Evolutionary conservation across 2,329 filamentous ascomycete genomes (phyloP).

Genomic region (Pyrenochaeta sp.): DNA sequence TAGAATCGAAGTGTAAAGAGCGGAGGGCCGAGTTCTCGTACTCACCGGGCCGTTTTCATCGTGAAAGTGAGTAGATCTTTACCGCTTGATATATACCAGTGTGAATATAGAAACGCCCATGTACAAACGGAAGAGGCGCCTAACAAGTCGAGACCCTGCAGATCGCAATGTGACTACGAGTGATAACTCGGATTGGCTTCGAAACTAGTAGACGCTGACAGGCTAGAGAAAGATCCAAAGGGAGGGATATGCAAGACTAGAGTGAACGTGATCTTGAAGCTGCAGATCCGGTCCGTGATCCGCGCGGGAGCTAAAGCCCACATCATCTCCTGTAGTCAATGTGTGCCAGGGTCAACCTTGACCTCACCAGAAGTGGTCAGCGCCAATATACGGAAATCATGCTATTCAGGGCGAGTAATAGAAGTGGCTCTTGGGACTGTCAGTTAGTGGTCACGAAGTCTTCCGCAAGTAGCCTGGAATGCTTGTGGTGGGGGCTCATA

Average conservation of each 20-base stretch:
- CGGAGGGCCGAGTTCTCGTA: not conserved
- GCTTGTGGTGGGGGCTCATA: not conserved
- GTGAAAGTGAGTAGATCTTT: not conserved
- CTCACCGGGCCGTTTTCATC: not conserved
- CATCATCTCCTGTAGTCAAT: not conserved
- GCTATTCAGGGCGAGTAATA: not conserved
- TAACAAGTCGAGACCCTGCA: not conserved
- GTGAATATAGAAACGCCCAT: not conserved
- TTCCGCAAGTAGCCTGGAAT: not conserved
- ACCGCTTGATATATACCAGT: not conserved
- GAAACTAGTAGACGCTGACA: not conserved
- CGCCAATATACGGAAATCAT: not conserved
- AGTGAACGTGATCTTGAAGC: not conserved
- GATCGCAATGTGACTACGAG: not conserved
- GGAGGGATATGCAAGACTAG: not conserved
- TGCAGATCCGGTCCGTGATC: not conserved
- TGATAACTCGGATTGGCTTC: not conserved
- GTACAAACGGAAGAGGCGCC: not conserved
- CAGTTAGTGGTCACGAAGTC: not conserved
- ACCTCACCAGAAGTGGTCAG: not conserved
- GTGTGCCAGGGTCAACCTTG: not conserved
- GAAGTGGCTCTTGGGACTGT: not conserved
- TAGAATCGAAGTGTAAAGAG: not conserved
- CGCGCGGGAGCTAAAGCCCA: not conserved
- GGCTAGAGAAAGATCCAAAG: not conserved